A percentile compares a stretch with the other conserved stretches of the same genome.
These are phyloP conservation scores for Blepharisma japonicum DNA, from an alignment of 73 alveolate species.

Conservation along the genomic window DNA sequence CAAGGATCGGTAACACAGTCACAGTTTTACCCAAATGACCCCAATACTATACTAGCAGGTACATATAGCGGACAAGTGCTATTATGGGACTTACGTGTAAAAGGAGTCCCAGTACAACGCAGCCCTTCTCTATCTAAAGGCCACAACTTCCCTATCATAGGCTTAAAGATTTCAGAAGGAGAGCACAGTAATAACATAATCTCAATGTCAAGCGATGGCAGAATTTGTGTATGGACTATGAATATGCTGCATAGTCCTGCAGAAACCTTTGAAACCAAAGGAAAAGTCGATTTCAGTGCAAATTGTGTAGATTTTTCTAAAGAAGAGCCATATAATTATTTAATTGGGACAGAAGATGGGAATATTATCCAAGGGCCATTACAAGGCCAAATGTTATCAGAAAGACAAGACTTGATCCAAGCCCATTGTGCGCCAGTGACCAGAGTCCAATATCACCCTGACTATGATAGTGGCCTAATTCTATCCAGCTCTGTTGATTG, in stretches of 20 bases:
- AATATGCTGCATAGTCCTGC: not conserved
- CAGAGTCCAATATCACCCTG: constrained; percentile 25
- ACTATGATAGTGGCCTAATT: not conserved
- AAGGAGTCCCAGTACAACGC: constrained; percentile 15
- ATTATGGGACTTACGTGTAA: constrained; percentile 5
- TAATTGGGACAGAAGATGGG: constrained; percentile 21
- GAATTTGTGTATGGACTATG: constrained; percentile 16
- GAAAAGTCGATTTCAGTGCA: not conserved
- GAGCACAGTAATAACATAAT: not conserved
- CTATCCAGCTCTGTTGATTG: constrained; percentile 14
- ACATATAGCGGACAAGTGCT: constrained; percentile 11
- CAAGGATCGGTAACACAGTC: constrained; percentile 17
- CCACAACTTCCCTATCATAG: constrained; percentile 13
- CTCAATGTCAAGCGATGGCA: constrained; percentile 13
- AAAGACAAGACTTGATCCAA: not conserved
- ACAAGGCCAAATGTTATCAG: not conserved
- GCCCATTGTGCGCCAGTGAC: constrained; percentile 12
- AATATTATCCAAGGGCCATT: not conserved
- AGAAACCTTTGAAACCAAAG: constrained; percentile 8
- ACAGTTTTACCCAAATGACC: constrained; percentile 18
- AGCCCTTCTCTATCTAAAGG: not conserved
- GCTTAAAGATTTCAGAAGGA: constrained; percentile 1
- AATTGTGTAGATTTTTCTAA: constrained; percentile 6
- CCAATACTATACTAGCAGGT: not conserved
- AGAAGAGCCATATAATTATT: constrained; percentile 11